These are phyloP conservation scores for Leccinum aurantiacum DNA, from an alignment of 768 basidiomycete species.

Conservation along the genomic window DNA sequence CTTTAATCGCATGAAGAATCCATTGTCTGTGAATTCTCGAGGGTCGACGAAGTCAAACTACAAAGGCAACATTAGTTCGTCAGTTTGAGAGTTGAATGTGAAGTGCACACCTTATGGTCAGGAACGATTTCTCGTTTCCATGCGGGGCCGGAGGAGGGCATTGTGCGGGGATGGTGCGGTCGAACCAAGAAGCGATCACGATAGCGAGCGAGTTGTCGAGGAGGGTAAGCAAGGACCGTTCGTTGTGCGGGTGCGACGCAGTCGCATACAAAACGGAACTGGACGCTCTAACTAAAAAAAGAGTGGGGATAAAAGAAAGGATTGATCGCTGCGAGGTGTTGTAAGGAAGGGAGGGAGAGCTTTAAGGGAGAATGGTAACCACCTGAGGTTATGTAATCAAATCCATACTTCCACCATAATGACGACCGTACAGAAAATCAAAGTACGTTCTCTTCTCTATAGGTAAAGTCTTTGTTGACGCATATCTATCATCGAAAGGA, in stretches of 20 bases:
- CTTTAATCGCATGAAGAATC: constrained; percentile 86
- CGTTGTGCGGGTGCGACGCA: constrained; percentile 32
- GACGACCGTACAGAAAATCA: constrained; percentile 92
- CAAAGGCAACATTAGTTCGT: constrained; percentile 3
- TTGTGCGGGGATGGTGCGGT: constrained; percentile 14
- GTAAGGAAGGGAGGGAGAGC: constrained; percentile 6
- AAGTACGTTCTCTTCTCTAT: constrained; percentile 44
- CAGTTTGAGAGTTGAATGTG: not conserved
- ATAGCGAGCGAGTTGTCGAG: constrained; percentile 26
- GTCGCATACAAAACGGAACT: constrained; percentile 32
- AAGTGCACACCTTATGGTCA: constrained; percentile 82
- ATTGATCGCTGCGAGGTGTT: constrained; percentile 8
- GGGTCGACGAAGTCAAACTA: constrained; percentile 98
- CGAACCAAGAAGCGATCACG: constrained; percentile 17
- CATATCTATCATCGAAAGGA: constrained; percentile 47
- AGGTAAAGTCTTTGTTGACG: constrained; percentile 15
- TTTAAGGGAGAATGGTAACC: constrained; percentile 5
- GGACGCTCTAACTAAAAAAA: constrained; percentile 22
- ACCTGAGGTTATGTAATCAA: constrained; percentile 17
- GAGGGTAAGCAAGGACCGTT: constrained; percentile 28
- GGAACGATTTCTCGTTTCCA: constrained; percentile 98
- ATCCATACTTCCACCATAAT: constrained; percentile 35
- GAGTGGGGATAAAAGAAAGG: constrained; percentile 29
- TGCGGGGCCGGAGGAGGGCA: constrained; percentile 57
- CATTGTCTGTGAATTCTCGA: constrained; percentile 86